These are phyloP conservation scores for Hanseniaspora valbyensis DNA, from an alignment of 805 yeast species.

Conservation along the genomic window DNA sequence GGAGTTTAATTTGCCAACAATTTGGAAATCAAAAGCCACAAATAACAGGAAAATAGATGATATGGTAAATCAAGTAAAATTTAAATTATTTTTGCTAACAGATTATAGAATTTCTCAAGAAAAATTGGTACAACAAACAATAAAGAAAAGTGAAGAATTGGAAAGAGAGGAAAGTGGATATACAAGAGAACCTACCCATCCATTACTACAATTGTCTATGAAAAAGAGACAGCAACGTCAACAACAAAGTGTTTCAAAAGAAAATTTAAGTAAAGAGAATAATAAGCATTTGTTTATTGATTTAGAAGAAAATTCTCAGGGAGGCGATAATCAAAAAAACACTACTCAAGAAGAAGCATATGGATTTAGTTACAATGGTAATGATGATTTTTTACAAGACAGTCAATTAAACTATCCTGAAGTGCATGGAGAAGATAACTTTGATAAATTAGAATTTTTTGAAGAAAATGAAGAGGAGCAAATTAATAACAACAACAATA, in stretches of 20 bases:
- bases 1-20: constrained; percentile 8
- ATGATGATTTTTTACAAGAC: constrained; percentile 1
- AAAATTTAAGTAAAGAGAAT: not conserved
- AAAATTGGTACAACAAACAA: constrained; percentile 4
- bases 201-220: constrained; percentile 5
- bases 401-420: constrained; percentile 7
- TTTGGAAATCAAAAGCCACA: constrained; percentile 5
- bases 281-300: constrained; percentile 12
- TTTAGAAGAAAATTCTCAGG: constrained; percentile 8
- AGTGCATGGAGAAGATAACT: not conserved
- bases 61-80: constrained; percentile 7
- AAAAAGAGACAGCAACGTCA: constrained; percentile 8
- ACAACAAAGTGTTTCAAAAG: not conserved
- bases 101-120: constrained; percentile 13
- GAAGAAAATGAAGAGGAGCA: not conserved
- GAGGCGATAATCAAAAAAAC: not conserved
- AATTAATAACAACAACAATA: not conserved
- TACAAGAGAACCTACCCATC: constrained; percentile 1
- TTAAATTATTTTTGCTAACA: constrained; percentile 14
- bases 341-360: not conserved
- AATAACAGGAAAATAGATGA: not conserved
- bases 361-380: not conserved
- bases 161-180: not conserved
- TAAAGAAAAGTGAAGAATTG: not conserved
- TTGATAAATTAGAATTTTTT: constrained; percentile 2